phyloP scores from a whole-genome alignment of 2,329 filamentous ascomycete genomes.

The Fusarium chlamydosporum region DNA sequence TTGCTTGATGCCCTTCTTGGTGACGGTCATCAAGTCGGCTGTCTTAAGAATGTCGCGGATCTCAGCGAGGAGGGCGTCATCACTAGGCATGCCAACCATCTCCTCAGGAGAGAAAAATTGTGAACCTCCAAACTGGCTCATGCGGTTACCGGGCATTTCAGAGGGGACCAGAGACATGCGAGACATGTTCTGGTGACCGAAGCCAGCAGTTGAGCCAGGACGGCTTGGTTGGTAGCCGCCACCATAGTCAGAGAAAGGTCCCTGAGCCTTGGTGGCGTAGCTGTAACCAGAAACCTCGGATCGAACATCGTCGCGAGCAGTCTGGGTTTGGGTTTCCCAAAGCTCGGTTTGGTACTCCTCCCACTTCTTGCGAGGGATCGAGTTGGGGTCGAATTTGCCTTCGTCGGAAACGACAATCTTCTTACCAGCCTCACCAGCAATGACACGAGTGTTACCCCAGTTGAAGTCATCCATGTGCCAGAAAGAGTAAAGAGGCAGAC shows the following conservation, averaged over 20 bases:
- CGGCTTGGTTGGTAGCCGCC: slow-evolving; percentile 73
- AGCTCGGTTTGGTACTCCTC: slow-evolving; percentile 98
- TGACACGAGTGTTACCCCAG: slow-evolving; percentile 98
- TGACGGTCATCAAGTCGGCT: slow-evolving; percentile 96
- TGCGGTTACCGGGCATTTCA: slow-evolving; percentile 71
- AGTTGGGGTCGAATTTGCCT: slow-evolving; percentile 94
- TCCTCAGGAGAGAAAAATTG: slow-evolving; percentile 75
- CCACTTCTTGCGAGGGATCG: slow-evolving; percentile 98
- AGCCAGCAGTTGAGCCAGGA: slow-evolving; percentile 68
- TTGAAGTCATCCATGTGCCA: slow-evolving; percentile 99
- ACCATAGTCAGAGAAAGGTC: slow-evolving; percentile 77
- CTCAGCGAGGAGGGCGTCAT: slow-evolving; percentile 91
- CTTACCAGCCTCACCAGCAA: slow-evolving; percentile 92
- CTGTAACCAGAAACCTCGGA: slow-evolving; percentile 95
- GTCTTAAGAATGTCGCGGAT: slow-evolving; percentile 93
- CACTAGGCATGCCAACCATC: slow-evolving; percentile 82
- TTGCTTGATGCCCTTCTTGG: slow-evolving; percentile 97
- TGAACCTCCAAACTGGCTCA: slow-evolving; percentile 73
- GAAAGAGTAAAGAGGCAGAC: slow-evolving; percentile 92
- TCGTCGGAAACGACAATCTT: slow-evolving; percentile 96
- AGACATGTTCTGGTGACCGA: slow-evolving; percentile 64
- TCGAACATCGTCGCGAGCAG: slow-evolving; percentile 81
- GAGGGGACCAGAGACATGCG: slow-evolving; percentile 86
- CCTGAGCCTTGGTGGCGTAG: slow-evolving; percentile 87
- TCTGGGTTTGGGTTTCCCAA: slow-evolving; percentile 95